A percentile compares a stretch with the other conserved stretches of the same genome.
Evolutionary conservation across 2,329 filamentous ascomycete species (phyloP).

Genomic region (Pseudonectria foliicola): DNA sequence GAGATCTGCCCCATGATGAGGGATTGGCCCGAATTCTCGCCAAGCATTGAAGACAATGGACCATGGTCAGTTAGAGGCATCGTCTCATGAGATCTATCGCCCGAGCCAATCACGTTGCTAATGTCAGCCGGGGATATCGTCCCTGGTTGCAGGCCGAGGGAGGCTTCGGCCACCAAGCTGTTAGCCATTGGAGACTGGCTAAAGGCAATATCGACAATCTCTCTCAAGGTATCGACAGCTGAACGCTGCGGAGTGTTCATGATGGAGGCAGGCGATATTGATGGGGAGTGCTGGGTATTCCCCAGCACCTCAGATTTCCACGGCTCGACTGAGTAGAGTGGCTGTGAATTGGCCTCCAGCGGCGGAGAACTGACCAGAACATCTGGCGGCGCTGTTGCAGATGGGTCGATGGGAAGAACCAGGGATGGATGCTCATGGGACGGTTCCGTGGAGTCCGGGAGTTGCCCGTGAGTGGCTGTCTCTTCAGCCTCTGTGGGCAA

Average conservation of each 20-base stretch:
- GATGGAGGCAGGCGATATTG: slow-evolving; percentile 22
- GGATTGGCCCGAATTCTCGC: slow-evolving; percentile 17
- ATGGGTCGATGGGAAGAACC: not conserved
- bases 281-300: slow-evolving; percentile 14
- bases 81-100: slow-evolving; percentile 13
- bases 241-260: slow-evolving; percentile 16
- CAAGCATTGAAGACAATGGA: slow-evolving; percentile 9
- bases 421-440: slow-evolving; percentile 1
- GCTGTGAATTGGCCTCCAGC: slow-evolving; percentile 10
- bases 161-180: slow-evolving; percentile 14
- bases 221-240: slow-evolving; percentile 13
- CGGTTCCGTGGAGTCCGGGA: slow-evolving; percentile 2
- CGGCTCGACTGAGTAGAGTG: slow-evolving; percentile 13
- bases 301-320: slow-evolving; percentile 19
- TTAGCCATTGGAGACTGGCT: slow-evolving; percentile 11
- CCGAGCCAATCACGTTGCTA: slow-evolving; percentile 21
- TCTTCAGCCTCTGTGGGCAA: slow-evolving; percentile 10
- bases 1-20: slow-evolving; percentile 21
- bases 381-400: slow-evolving; percentile 2
- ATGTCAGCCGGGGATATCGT: slow-evolving; percentile 35
- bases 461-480: slow-evolving; percentile 3
- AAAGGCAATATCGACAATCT: slow-evolving; percentile 15
- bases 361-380: slow-evolving; percentile 12
- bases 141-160: slow-evolving; percentile 16
- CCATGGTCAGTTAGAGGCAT: slow-evolving; percentile 15